These are phyloP conservation scores for Urochloa ruziziensis DNA, from an alignment of 176 grass and related monocot species.

Conservation along the genomic window DNA sequence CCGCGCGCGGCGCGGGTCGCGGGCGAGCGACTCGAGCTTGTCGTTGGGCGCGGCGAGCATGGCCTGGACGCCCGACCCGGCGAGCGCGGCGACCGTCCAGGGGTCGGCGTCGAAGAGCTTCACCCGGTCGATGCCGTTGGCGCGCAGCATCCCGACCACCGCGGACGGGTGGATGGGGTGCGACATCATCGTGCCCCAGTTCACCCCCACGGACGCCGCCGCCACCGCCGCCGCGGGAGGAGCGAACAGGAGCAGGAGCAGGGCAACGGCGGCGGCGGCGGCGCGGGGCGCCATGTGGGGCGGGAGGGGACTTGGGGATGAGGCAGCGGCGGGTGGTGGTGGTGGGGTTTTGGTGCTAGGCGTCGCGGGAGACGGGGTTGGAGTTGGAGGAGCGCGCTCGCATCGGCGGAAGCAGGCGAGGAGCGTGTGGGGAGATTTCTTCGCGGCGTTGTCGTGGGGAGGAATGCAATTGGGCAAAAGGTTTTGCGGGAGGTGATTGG, in stretches of 20 bases:
- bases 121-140: constrained; percentile 61
- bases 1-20: constrained; percentile 47
- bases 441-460: background rate
- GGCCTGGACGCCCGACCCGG: constrained; percentile 48
- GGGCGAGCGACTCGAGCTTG: constrained; percentile 47
- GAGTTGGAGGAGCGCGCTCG: background rate
- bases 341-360: background rate
- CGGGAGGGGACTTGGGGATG: background rate
- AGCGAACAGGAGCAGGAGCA: background rate
- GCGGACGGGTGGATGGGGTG: constrained; percentile 69
- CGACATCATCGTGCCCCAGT: constrained; percentile 92
- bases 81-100: constrained; percentile 67
- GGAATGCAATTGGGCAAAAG: background rate
- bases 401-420: constrained; percentile 10
- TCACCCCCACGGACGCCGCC: constrained; percentile 47
- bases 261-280: background rate
- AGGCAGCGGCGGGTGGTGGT: background rate
- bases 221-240: background rate
- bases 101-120: constrained; percentile 92
- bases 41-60: constrained; percentile 89
- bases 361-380: background rate
- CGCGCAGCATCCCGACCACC: constrained; percentile 54
- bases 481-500: background rate
- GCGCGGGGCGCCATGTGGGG: constrained; percentile 2
- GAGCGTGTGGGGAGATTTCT: constrained; percentile 24